phyloP scores from a whole-genome alignment of 2,329 filamentous ascomycete genomes.

The Aquanectria penicillioides region DNA sequence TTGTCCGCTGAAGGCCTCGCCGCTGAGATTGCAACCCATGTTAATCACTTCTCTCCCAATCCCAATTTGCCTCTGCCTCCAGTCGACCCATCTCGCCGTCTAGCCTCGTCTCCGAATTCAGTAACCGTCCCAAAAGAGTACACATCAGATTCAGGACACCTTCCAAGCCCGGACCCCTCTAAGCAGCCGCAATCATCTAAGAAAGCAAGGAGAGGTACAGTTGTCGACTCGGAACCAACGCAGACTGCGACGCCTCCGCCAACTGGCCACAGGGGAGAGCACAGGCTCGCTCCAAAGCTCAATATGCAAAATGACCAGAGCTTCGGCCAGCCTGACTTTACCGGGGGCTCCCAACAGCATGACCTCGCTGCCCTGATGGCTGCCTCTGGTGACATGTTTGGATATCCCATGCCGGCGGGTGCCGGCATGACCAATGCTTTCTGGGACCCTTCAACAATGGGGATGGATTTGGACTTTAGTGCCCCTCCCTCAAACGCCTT shows the following conservation, averaged over 20 bases:
- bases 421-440: conserved; percentile 62
- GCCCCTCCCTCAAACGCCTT: conserved; percentile 57
- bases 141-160: conserved; percentile 41
- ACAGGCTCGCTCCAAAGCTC: conserved; percentile 64
- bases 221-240: conserved; percentile 49
- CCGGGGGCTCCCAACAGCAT: conserved; percentile 59
- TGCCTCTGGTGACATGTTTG: conserved; percentile 65
- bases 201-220: conserved; percentile 56
- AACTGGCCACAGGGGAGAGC: conserved; percentile 64
- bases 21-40: conserved; percentile 67
- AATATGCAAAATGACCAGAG: conserved; percentile 69
- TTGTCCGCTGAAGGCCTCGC: conserved; percentile 61
- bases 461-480: conserved; percentile 70
- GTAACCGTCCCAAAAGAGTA: conserved; percentile 46
- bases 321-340: conserved; percentile 62
- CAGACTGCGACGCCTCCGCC: conserved; percentile 71
- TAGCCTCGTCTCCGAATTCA: conserved; percentile 67
- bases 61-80: conserved; percentile 65
- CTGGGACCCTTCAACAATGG: conserved; percentile 67
- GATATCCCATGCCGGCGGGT: conserved; percentile 69
- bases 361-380: conserved; percentile 59
- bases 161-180: conserved; percentile 41
- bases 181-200: conserved; percentile 49
- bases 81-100: conserved; percentile 66
- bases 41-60: conserved; percentile 67